These are phyloP conservation scores for Avicennia marina DNA, from an alignment of 257 asterid genomes.

Conservation along the genomic window DNA sequence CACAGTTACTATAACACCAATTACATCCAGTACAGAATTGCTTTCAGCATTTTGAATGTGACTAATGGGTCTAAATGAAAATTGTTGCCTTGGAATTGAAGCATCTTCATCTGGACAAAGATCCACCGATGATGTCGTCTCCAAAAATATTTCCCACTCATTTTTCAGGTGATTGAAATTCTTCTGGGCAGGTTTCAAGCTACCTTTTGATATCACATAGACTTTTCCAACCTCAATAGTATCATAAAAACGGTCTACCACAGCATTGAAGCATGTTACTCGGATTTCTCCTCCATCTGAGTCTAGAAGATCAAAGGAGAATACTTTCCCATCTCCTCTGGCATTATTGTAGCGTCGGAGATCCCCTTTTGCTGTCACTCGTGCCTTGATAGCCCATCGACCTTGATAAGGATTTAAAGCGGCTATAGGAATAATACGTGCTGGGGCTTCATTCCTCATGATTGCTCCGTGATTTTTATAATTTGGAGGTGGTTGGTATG, in stretches of 20 bases:
- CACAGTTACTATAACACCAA: constrained; percentile 67
- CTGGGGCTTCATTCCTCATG: constrained; percentile 92
- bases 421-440: constrained; percentile 84
- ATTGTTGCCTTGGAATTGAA: constrained; percentile 82
- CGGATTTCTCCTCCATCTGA: constrained; percentile 97
- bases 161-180: constrained; percentile 92
- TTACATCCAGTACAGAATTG: constrained; percentile 76
- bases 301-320: constrained; percentile 92
- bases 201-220: constrained; percentile 83
- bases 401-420: constrained; percentile 98
- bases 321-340: constrained; percentile 93
- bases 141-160: constrained; percentile 91
- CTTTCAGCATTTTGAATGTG: constrained; percentile 75
- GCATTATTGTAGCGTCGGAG: constrained; percentile 88
- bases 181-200: constrained; percentile 92
- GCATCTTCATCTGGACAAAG: constrained; percentile 79
- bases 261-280: constrained; percentile 88
- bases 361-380: constrained; percentile 96
- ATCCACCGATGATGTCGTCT: constrained; percentile 67
- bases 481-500: constrained; percentile 91
- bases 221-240: constrained; percentile 76
- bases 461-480: constrained; percentile 79
- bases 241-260: constrained; percentile 78
- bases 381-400: constrained; percentile 97
- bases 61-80: constrained; percentile 71